phyloP scores from a whole-genome alignment of 2,329 filamentous ascomycete species.

The Fusarium zealandicum region DNA sequence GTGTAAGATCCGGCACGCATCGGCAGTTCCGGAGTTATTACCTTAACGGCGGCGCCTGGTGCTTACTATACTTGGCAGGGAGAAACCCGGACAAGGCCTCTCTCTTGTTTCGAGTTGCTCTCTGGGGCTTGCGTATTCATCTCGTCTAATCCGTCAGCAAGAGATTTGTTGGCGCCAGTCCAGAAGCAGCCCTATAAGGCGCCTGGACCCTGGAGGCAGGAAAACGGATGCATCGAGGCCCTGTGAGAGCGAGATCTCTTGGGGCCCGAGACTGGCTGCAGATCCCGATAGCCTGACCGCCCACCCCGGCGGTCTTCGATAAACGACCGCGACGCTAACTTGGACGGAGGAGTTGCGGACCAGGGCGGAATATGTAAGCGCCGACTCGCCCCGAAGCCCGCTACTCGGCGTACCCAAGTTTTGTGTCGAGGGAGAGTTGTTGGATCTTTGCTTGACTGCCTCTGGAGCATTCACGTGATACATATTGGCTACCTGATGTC shows the following conservation, averaged over 20 bases:
- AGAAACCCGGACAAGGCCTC: too few species aligned
- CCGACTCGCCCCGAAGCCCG: background rate
- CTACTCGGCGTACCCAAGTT: too few species aligned
- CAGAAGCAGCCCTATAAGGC: constrained; percentile 6
- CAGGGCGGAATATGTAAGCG: constrained; percentile 27
- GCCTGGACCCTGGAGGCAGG: background rate
- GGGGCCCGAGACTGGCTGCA: constrained; percentile 4
- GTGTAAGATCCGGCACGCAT: constrained; percentile 21
- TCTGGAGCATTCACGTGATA: too few species aligned
- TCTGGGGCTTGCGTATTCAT: too few species aligned
- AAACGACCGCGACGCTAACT: background rate
- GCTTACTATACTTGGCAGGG: background rate
- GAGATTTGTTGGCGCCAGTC: constrained; percentile 2
- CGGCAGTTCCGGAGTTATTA: constrained; percentile 35
- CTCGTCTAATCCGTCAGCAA: constrained; percentile 30
- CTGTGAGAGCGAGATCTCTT: background rate
- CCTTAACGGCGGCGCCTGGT: constrained; percentile 25
- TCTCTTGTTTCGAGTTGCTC: too few species aligned
- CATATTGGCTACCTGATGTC: too few species aligned
- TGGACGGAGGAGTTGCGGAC: constrained; percentile 8
- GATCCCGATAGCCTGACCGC: constrained; percentile 13
- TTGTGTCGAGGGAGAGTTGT: too few species aligned
- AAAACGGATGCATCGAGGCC: background rate
- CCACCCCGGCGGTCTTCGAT: background rate
- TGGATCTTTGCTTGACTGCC: too few species aligned